phyloP scores from a whole-genome alignment of 2,329 filamentous ascomycete species.

The Aureobasidium uvarum region DNA sequence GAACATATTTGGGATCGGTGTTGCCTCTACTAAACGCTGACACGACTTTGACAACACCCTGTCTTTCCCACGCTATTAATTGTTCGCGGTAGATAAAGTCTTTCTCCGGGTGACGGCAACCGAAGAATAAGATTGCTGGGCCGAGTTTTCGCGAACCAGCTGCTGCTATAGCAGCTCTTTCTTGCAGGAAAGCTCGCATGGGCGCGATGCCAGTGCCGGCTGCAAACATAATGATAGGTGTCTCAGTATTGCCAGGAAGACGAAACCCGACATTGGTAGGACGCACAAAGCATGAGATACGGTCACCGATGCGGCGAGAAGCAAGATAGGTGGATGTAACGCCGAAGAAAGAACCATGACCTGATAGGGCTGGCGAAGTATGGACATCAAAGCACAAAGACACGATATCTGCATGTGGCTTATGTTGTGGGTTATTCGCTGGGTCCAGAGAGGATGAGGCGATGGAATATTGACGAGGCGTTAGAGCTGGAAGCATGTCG shows the following conservation, averaged over 20 bases:
- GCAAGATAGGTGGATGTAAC: slow-evolving; percentile 44
- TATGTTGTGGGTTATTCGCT: slow-evolving; percentile 18
- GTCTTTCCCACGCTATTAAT: not conserved
- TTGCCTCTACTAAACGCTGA: not conserved
- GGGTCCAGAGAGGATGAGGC: slow-evolving; percentile 30
- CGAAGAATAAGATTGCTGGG: slow-evolving; percentile 45
- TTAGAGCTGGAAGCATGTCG: slow-evolving; percentile 35
- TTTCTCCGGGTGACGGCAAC: slow-evolving; percentile 34
- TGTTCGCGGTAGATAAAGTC: not conserved
- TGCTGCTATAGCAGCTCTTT: slow-evolving; percentile 42
- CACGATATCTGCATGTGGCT: slow-evolving; percentile 22
- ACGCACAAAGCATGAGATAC: slow-evolving; percentile 40
- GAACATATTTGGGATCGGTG: slow-evolving; percentile 35
- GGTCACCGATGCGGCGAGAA: slow-evolving; percentile 26
- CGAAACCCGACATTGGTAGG: slow-evolving; percentile 48
- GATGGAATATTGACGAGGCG: slow-evolving; percentile 34
- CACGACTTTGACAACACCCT: not conserved
- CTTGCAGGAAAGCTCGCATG: slow-evolving; percentile 46
- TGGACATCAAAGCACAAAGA: slow-evolving; percentile 63
- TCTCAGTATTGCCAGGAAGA: slow-evolving; percentile 44
- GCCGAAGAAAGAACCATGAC: slow-evolving; percentile 36
- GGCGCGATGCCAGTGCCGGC: slow-evolving; percentile 55
- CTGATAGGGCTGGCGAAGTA: slow-evolving; percentile 27
- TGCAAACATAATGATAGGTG: slow-evolving; percentile 54
- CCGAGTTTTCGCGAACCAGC: slow-evolving; percentile 42